A percentile compares a stretch with the other conserved stretches of the same genome.
Conservation (phyloP, 768 basidiomycete species). For the Kwoniella botswanensis region DNA sequence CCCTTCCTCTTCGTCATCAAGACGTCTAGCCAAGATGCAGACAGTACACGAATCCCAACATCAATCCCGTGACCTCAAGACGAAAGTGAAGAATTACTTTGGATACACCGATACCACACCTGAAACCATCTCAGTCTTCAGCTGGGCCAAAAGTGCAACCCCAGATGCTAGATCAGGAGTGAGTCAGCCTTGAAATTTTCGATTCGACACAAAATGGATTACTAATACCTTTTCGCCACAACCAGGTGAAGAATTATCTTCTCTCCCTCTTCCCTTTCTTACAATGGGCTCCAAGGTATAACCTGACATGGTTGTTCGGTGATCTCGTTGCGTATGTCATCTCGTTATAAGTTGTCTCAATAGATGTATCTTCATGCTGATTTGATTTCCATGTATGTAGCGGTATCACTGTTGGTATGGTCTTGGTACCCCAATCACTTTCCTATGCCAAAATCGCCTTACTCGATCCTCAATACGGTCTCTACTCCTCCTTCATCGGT, state of each 20-base stretch:
- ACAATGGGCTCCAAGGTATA: conserved; percentile 85
- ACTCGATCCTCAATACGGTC: conserved; percentile 82
- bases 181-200: neutral
- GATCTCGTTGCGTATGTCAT: conserved; percentile 73
- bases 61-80: conserved; percentile 1
- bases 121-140: conserved; percentile 24
- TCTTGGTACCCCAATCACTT: conserved; percentile 92
- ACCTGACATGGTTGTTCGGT: conserved; percentile 72
- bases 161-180: conserved; percentile 16
- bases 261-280: conserved; percentile 79
- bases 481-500: conserved; percentile 86
- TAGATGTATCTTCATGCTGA: neutral
- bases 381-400: conserved; percentile 51
- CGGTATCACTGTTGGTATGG: conserved; percentile 87
- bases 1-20: conserved; percentile 15
- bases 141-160: conserved; percentile 20
- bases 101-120: conserved; percentile 22
- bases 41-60: neutral
- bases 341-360: neutral
- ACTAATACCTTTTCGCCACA: neutral
- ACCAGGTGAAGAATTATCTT: conserved; percentile 70
- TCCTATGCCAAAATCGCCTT: conserved; percentile 74
- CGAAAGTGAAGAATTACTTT: conserved; percentile 24
- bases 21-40: conserved; percentile 4
- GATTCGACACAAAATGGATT: neutral